Base-by-base conservation (phyloP, 2,329 filamentous ascomycete species). In the Talaromyces funiculosus region DNA sequence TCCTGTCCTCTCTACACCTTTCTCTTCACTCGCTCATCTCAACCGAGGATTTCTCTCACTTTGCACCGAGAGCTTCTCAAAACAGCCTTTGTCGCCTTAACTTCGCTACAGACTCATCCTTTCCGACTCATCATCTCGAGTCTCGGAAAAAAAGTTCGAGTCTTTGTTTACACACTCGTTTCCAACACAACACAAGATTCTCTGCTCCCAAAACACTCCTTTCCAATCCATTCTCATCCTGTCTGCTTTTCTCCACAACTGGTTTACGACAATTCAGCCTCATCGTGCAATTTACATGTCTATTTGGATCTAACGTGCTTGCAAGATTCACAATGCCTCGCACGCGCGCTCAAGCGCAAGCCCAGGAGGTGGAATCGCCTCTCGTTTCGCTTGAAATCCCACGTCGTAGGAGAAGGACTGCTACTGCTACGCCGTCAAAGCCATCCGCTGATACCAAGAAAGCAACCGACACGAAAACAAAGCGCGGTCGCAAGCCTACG, bases 401-500 rank as follows among this genome's bases (percentile, higher is more conserved):
- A 47, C 60, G 55, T 49, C 54, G 54, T 31, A 45, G 20, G 49
- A 53, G 40, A 54, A 61, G 20, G 51, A 26, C 14, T 26, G 14
- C 55, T 20, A 16, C 20, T 29, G 35, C 33, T 10, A 20, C 60
- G 10, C 35, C 60, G 20, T n/a, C 60, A 14, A 53, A 40, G 38
- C 12, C 47, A 35, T 22, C 60, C 9, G 47, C 45, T 22, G 31
- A 40, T 49, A 18, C 53, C 18, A 20, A 57, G 20, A 47, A 61
- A 20, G 33, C 60, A 8, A 61, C 61, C 24, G 70, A 69, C 59
- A 42, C 64, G 43, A 65, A 63, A 14, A 40, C 61, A 7, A 74
- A 72, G 61, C 64, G 64, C 16, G 67, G 66, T 58, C 59, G 66
- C 29, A 69, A 67, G 29, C 40, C 45, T 16, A 47, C 61, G 1